Evolutionary conservation across 2,329 filamentous ascomycete species (phyloP).

Genomic region (Shiraia sp.): DNA sequence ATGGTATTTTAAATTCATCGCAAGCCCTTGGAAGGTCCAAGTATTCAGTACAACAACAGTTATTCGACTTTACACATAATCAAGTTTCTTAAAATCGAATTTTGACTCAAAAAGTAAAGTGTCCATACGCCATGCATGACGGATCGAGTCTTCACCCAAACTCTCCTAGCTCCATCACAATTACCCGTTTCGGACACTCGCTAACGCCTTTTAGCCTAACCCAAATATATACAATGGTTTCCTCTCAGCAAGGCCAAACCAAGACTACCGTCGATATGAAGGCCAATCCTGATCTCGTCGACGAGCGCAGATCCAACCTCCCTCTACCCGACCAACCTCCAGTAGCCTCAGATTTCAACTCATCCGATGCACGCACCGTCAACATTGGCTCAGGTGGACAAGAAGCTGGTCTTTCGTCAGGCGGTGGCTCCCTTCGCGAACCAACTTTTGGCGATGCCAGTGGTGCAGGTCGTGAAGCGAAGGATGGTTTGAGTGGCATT

Average conservation of each 20-base stretch:
- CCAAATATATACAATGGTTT: conserved; percentile 23
- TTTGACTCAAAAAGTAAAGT: no score
- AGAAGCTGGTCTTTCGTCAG: conserved; percentile 49
- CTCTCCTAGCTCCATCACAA: no score
- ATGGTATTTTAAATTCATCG: conserved; percentile 16
- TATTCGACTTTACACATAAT: conserved; percentile 1
- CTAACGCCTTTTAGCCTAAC: conserved; percentile 7
- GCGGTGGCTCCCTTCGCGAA: conserved; percentile 51
- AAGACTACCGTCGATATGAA: conserved; percentile 28
- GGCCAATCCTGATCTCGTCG: conserved; percentile 59
- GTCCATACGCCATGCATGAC: no score
- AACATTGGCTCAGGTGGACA: conserved; percentile 68
- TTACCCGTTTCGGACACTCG: no score
- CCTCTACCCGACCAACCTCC: conserved; percentile 80
- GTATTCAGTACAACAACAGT: no score
- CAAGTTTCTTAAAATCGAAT: no score
- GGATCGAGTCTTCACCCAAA: no score
- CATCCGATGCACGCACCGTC: conserved; percentile 67
- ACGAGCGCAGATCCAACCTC: conserved; percentile 71
- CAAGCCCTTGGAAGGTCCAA: conserved; percentile 1
- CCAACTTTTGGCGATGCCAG: conserved; percentile 58
- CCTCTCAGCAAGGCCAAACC: conserved; percentile 28
- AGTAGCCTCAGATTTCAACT: conserved; percentile 77
- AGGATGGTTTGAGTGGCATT: conserved; percentile 59
- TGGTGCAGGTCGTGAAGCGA: conserved; percentile 64